phyloP scores from a whole-genome alignment of 768 basidiomycete species.

The Clavaria fumosa region DNA sequence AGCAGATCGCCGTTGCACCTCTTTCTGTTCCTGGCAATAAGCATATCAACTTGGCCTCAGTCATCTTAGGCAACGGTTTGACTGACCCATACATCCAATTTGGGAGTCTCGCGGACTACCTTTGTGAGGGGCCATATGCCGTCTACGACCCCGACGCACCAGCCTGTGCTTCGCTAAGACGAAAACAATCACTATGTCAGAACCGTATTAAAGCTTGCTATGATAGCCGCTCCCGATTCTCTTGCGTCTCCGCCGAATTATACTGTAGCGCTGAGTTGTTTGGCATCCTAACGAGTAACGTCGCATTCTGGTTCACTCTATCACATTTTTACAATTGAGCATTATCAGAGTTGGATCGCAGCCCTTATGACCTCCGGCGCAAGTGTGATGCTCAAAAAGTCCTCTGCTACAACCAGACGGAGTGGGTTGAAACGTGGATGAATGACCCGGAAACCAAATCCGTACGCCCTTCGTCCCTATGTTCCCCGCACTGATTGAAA shows the following conservation, averaged over 20 bases:
- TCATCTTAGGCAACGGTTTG: constrained; percentile 80
- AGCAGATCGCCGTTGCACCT: constrained; percentile 26
- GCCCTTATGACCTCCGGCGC: constrained; percentile 78
- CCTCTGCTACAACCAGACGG: constrained; percentile 67
- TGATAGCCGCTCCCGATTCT: constrained; percentile 37
- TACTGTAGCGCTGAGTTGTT: constrained; percentile 72
- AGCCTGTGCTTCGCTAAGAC: constrained; percentile 44
- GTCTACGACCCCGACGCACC: constrained; percentile 58
- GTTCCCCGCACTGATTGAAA: too few relatives aligned
- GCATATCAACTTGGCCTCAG: constrained; percentile 65
- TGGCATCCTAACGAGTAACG: constrained; percentile 54
- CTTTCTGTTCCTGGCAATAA: constrained; percentile 33
- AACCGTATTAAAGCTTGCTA: constrained; percentile 61
- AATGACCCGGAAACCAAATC: constrained; percentile 66
- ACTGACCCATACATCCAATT: constrained; percentile 78
- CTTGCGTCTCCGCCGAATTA: constrained; percentile 56
- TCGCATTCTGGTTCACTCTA: constrained; percentile 1
- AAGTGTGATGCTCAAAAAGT: constrained; percentile 54
- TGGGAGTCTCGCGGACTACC: constrained; percentile 66
- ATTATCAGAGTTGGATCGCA: constrained; percentile 47
- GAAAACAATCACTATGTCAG: constrained; percentile 63
- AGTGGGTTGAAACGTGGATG: constrained; percentile 82
- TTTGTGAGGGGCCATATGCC: constrained; percentile 69
- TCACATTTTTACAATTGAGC: constrained; percentile 3
- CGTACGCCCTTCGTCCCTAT: too few relatives aligned